Evolutionary conservation across 768 basidiomycete genomes (phyloP).

Genomic region (Crassisporium funariophilum): DNA sequence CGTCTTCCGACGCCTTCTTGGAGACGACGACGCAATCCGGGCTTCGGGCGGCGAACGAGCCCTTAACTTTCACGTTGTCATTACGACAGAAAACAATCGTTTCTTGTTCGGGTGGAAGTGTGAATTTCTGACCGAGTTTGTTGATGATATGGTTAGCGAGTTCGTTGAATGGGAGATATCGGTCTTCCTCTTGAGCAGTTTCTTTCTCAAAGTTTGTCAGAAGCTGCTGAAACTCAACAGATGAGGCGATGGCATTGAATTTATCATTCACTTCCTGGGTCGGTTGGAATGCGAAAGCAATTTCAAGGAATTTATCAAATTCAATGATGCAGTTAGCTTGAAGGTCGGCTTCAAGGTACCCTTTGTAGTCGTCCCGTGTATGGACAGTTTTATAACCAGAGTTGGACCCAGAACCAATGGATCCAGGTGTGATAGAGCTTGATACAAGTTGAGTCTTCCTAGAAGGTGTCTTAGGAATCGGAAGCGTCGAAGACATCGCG

Average conservation of each 20-base stretch:
- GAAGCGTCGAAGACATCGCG: neutral
- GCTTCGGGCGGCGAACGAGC: conserved; percentile 3
- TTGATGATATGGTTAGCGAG: conserved; percentile 1
- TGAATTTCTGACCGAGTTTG: neutral
- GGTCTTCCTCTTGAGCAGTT: conserved; percentile 1
- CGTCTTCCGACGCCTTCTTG: neutral
- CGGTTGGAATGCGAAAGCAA: neutral
- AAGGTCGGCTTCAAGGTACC: neutral
- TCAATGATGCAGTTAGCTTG: neutral
- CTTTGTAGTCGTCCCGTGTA: conserved; percentile 2
- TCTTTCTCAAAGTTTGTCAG: neutral
- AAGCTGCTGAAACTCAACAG: neutral
- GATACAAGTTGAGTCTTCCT: neutral
- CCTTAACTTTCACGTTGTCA: conserved; percentile 3
- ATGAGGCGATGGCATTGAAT: neutral
- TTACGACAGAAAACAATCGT: conserved; percentile 5
- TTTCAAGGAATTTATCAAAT: neutral
- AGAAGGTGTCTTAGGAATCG: neutral
- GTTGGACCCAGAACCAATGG: neutral
- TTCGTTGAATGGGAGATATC: conserved; percentile 4
- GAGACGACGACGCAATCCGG: conserved; percentile 3
- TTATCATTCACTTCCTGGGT: neutral
- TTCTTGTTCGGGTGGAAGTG: neutral
- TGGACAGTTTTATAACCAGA: neutral
- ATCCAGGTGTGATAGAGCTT: neutral